Base-by-base conservation (phyloP, 2,329 filamentous ascomycete genomes). In the Neonectria sp. region DNA sequence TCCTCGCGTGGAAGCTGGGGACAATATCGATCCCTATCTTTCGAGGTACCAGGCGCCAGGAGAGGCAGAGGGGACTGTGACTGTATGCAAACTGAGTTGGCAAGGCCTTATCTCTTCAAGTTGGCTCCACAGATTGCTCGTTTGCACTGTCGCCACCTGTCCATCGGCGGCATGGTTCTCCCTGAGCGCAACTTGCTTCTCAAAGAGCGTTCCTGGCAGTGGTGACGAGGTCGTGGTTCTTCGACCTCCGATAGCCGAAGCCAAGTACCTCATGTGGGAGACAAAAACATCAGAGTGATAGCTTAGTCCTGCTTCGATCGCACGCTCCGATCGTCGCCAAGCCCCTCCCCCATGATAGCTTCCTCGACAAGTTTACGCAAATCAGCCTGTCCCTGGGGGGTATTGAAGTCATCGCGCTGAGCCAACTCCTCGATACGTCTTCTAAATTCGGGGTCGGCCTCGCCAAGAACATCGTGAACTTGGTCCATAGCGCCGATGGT, bases 391-490 rank as follows among this genome's bases (percentile, higher is more conserved):
- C 93, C 93, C 67, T 92, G 90, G 60, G 93, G 91, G 6, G 90
- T 92, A 74, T 95, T 86, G 75, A 98, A 97, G 77, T 98, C 95
- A 27, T 92, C 91, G 46, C 94, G 87, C 40, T 91, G 88, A 2
- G 96, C 95, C 67, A 99, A 83, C 80, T 97, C 93, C 76, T 98
- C 95, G 77, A 99, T 98, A 60, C 93, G 88, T 72, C 92, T 86
- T 77, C 92, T 90, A 72, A 99, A 94, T 72, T 95, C 95, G 1
- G 93, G 90, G 77, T 98, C 95, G 9, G 92, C 89, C 65, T 91
- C 90, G 45, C 86, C 86, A 1, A 85, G 86, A 7, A 89, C 88
- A 13, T 89, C 90, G 51, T 89, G 85, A 0, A 80, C 84, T 73
- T 92, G 88, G 6, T 88, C 85, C 85, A 96, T 91, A 2, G 92